Conservation (phyloP, 805 yeast genomes). For the Monosporozyma servazzii region DNA sequence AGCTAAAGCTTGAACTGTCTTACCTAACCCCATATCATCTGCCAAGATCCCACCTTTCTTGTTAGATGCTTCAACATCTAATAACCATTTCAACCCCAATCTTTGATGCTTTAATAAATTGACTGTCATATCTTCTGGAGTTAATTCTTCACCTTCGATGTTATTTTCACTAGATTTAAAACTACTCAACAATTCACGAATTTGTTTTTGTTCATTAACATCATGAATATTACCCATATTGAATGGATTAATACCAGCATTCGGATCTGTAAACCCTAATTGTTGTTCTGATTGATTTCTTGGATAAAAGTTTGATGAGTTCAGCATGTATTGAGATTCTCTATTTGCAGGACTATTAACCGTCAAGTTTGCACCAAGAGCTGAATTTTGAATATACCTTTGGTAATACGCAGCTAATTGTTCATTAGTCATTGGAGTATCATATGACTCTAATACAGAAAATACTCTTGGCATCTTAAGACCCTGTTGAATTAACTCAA, state of each 20-base stretch:
- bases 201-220: constrained; percentile 31
- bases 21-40: constrained; percentile 89
- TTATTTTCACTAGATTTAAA: constrained; percentile 32
- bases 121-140: constrained; percentile 59
- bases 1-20: constrained; percentile 71
- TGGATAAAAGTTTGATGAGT: not conserved
- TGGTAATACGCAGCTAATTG: constrained; percentile 5
- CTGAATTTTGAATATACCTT: constrained; percentile 1
- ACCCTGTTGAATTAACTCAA: constrained; percentile 20
- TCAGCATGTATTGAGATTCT: not conserved
- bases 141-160: constrained; percentile 37
- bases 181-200: constrained; percentile 30
- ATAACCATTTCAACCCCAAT: constrained; percentile 75
- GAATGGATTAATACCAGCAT: not conserved
- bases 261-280: not conserved
- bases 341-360: not conserved
- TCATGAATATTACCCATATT: constrained; percentile 29
- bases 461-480: constrained; percentile 25
- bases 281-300: not conserved
- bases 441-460: constrained; percentile 17
- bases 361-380: not conserved
- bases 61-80: constrained; percentile 52
- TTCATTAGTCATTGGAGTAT: constrained; percentile 11
- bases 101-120: constrained; percentile 68
- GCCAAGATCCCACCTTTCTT: constrained; percentile 60